phyloP scores from a whole-genome alignment of 1,284 basidiomycete species.

The Mycosarcoma mackinlayi region DNA sequence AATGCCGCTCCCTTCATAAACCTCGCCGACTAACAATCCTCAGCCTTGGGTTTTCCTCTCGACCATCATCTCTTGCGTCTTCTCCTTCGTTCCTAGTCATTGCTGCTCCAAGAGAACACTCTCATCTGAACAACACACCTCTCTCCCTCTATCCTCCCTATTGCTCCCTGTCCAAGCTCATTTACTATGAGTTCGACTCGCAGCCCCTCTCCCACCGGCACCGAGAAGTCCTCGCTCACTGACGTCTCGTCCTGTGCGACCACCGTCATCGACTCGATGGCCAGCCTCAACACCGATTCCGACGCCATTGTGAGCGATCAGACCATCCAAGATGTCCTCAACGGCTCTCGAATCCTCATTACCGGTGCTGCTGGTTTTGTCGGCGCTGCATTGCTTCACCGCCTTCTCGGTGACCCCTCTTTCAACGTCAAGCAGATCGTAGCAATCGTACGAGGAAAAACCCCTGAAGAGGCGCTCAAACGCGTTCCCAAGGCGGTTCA shows the following conservation, averaged over 20 bases:
- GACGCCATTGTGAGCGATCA: conserved; percentile 18
- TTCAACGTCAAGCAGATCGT: conserved; percentile 49
- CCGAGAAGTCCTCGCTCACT: conserved; percentile 31
- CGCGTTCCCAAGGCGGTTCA: conserved; percentile 41
- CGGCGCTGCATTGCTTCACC: conserved; percentile 43
- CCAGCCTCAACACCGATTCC: conserved; percentile 20
- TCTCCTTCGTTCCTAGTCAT: background rate
- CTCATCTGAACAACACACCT: background rate
- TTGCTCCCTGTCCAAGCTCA: background rate
- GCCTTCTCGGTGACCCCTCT: conserved; percentile 26
- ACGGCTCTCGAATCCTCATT: conserved; percentile 41
- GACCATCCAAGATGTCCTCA: conserved; percentile 35
- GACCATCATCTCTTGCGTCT: background rate
- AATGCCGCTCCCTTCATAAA: background rate
- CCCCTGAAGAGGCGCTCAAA: conserved; percentile 36
- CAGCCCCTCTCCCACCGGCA: conserved; percentile 32
- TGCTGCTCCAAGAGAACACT: background rate
- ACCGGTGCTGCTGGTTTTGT: conserved; percentile 51
- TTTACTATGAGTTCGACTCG: conserved; percentile 34
- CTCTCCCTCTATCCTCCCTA: background rate
- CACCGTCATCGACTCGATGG: conserved; percentile 28
- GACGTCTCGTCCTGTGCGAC: conserved; percentile 39
- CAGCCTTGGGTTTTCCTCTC: conserved; percentile 1
- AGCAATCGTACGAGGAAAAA: conserved; percentile 44
- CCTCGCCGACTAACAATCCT: background rate